Conservation (phyloP, 495 filamentous ascomycete genomes). For the Thermochaetoides thermophila region DNA sequence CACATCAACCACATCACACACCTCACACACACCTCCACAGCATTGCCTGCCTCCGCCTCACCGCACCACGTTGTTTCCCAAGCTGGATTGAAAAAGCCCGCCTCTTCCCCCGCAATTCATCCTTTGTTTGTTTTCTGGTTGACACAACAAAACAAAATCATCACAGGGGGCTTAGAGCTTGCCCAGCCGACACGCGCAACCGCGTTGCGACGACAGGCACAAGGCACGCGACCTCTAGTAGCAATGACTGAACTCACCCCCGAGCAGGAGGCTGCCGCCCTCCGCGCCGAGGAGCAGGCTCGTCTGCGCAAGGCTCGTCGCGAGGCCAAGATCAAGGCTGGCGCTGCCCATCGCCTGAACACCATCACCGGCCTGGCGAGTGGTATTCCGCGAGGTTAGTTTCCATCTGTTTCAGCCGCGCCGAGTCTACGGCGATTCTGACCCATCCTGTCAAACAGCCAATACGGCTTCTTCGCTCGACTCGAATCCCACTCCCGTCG, state of each 20-base stretch:
- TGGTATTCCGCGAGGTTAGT: conserved; percentile 36
- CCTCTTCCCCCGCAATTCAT: too few species aligned
- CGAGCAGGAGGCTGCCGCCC: conserved; percentile 33
- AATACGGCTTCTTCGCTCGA: too few species aligned
- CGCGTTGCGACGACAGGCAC: too few species aligned
- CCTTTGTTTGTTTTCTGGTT: background rate
- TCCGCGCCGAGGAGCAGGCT: conserved; percentile 59
- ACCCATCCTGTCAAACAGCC: too few species aligned
- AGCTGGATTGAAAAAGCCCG: too few species aligned
- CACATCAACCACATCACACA: background rate
- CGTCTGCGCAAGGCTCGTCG: conserved; percentile 78
- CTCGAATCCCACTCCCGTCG: conserved; percentile 3
- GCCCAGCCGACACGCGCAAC: too few species aligned
- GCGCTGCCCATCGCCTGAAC: conserved; percentile 62
- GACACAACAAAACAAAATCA: conserved; percentile 2
- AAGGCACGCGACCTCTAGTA: too few species aligned
- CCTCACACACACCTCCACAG: background rate
- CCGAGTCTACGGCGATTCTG: too few species aligned
- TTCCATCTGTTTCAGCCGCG: too few species aligned
- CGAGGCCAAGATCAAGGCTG: conserved; percentile 78
- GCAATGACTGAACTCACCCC: conserved; percentile 15
- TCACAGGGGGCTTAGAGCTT: too few species aligned
- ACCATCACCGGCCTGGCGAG: conserved; percentile 72
- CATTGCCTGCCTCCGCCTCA: too few species aligned
- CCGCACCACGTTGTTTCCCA: too few species aligned